Conservation (phyloP, 352 stramenopile genomes). For the Pythium grandisporangium region DNA sequence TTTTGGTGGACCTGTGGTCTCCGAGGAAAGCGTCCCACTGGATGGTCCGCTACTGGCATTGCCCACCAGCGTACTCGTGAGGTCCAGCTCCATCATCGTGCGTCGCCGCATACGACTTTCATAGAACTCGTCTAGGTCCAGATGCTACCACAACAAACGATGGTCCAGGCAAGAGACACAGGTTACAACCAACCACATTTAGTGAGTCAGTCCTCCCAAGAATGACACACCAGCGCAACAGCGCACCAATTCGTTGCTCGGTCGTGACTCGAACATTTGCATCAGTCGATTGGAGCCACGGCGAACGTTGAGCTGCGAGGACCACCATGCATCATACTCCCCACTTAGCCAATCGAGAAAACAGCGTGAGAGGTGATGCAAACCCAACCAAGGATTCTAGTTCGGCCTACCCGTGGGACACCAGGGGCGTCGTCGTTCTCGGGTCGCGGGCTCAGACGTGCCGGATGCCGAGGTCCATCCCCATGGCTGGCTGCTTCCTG, state of each 20-base stretch:
- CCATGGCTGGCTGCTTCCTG: no score
- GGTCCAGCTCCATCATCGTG: slow-evolving; percentile 43
- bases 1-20: slow-evolving; percentile 23
- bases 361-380: no score
- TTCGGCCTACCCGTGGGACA: no score
- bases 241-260: slow-evolving; percentile 11
- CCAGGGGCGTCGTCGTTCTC: no score
- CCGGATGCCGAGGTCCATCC: no score
- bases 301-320: slow-evolving; percentile 21
- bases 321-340: no score
- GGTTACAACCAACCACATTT: slow-evolving; percentile 1
- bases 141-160: no score
- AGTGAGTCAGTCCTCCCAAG: background rate
- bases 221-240: background rate
- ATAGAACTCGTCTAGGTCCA: slow-evolving; percentile 54
- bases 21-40: slow-evolving; percentile 19
- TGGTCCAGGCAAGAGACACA: background rate
- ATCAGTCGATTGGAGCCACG: slow-evolving; percentile 14
- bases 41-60: no score
- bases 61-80: slow-evolving; percentile 33
- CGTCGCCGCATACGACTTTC: slow-evolving; percentile 33
- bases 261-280: slow-evolving; percentile 17
- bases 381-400: no score
- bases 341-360: no score
- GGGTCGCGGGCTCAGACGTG: no score